Conservation (phyloP, 2,329 filamentous ascomycete species). For the Xylaria sp. region DNA sequence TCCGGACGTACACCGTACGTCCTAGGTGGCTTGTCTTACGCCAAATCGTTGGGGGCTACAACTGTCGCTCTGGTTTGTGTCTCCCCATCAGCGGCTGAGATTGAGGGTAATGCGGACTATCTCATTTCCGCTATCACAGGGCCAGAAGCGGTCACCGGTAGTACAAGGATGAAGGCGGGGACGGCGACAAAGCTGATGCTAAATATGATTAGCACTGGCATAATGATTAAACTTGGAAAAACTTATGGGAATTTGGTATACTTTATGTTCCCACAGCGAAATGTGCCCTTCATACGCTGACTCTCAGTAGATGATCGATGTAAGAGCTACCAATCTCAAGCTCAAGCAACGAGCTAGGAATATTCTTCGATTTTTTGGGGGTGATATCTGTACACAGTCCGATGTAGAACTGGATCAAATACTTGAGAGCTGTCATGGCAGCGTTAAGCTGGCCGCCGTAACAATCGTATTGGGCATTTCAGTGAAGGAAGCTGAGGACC, state of each 20-base stretch:
- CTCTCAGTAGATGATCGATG: constrained; percentile 31
- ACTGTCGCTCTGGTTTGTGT: constrained; percentile 33
- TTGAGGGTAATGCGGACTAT: constrained; percentile 32
- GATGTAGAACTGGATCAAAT: constrained; percentile 24
- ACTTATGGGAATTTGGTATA: constrained; percentile 31
- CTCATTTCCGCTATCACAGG: constrained; percentile 29
- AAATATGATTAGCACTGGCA: constrained; percentile 34
- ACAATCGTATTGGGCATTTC: constrained; percentile 17
- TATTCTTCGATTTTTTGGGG: constrained; percentile 24
- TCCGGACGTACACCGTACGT: constrained; percentile 34
- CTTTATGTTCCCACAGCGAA: neutral
- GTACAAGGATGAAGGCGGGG: constrained; percentile 36
- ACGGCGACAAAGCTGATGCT: constrained; percentile 33
- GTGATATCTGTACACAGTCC: constrained; percentile 22
- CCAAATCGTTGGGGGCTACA: constrained; percentile 21
- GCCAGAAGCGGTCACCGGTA: constrained; percentile 32
- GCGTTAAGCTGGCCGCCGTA: constrained; percentile 30
- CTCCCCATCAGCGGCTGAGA: constrained; percentile 20
- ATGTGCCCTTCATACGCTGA: constrained; percentile 5
- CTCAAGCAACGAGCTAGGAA: constrained; percentile 34
- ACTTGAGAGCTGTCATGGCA: constrained; percentile 23
- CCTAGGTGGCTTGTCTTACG: constrained; percentile 29
- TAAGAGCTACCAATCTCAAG: constrained; percentile 33
- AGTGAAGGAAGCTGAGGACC: constrained; percentile 25
- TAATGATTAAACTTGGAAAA: constrained; percentile 35